Percentiles rank a stretch among this genome's conserved stretches.
phyloP scores from a whole-genome alignment of 306 rosid species.

The Astragalus glycyphyllos region DNA sequence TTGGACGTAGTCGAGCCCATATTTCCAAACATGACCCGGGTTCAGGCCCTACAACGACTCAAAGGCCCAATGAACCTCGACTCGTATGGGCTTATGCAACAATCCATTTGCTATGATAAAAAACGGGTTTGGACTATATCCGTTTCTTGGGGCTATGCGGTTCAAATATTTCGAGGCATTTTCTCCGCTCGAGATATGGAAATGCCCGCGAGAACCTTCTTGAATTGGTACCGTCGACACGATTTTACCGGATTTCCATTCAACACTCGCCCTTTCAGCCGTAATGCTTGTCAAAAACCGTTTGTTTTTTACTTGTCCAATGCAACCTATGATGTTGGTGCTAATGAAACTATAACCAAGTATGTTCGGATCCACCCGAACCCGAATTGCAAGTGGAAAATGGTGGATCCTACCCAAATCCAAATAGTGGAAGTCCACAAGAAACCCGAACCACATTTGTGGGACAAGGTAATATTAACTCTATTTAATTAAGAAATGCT shows the following conservation, averaged over 20 bases:
- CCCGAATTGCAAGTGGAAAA: slow-evolving; percentile 58
- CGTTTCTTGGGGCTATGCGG: slow-evolving; percentile 68
- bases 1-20: slow-evolving; percentile 69
- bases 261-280: slow-evolving; percentile 54
- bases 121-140: slow-evolving; percentile 62
- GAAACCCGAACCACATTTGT: slow-evolving; percentile 52
- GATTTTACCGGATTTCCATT: slow-evolving; percentile 52
- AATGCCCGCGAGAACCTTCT: slow-evolving; percentile 60
- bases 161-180: slow-evolving; percentile 62
- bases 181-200: slow-evolving; percentile 62
- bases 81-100: slow-evolving; percentile 60
- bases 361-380: slow-evolving; percentile 38
- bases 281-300: slow-evolving; percentile 57
- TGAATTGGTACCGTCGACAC: slow-evolving; percentile 55
- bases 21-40: slow-evolving; percentile 51
- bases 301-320: slow-evolving; percentile 54
- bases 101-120: slow-evolving; percentile 74
- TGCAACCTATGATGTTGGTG: neutral
- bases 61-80: slow-evolving; percentile 52
- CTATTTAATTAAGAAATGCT: neutral
- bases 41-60: slow-evolving; percentile 55
- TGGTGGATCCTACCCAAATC: slow-evolving; percentile 54
- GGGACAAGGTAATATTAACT: slow-evolving; percentile 60
- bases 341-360: slow-evolving; percentile 33
- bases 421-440: slow-evolving; percentile 45